Conservation (phyloP, 1,284 basidiomycete genomes). For the Pseudozyma tsukubaensis region DNA sequence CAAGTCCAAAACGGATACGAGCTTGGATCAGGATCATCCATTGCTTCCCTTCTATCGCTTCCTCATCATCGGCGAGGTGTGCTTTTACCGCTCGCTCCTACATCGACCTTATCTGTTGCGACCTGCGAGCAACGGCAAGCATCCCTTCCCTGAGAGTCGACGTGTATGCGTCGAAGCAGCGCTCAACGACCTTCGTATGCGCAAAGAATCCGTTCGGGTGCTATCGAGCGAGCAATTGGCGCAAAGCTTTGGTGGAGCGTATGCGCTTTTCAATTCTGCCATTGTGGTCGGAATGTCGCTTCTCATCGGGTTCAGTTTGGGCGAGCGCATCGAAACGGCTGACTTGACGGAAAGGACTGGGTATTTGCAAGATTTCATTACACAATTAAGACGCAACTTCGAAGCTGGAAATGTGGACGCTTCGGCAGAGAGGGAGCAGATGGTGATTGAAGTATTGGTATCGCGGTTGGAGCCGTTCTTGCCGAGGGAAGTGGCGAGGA, state of each 20-base stretch:
- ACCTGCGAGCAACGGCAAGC: conserved; percentile 42
- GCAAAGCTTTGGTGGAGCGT: conserved; percentile 48
- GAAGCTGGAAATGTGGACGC: conserved; percentile 53
- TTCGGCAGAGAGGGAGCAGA: conserved; percentile 45
- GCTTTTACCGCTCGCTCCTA: conserved; percentile 50
- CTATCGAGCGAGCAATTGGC: conserved; percentile 43
- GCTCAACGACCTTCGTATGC: conserved; percentile 46
- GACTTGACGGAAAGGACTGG: conserved; percentile 47
- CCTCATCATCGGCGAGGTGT: conserved; percentile 45
- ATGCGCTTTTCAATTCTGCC: conserved; percentile 52
- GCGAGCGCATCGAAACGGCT: conserved; percentile 33
- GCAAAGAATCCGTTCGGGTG: conserved; percentile 37
- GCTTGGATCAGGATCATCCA: conserved; percentile 48
- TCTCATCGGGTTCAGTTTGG: conserved; percentile 42
- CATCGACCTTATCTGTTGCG: conserved; percentile 47
- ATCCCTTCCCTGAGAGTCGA: conserved; percentile 45
- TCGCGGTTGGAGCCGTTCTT: conserved; percentile 46
- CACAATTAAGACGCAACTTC: conserved; percentile 40
- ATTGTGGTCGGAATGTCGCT: conserved; percentile 52
- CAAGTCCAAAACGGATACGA: conserved; percentile 42
- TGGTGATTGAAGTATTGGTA: conserved; percentile 49
- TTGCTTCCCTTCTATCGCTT: conserved; percentile 47
- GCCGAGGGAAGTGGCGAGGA: conserved; percentile 30
- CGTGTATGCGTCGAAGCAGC: conserved; percentile 46
- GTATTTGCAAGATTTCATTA: conserved; percentile 49